These are phyloP conservation scores for Fusarium duplospermum DNA, from an alignment of 2,329 filamentous ascomycete genomes.

Conservation along the genomic window DNA sequence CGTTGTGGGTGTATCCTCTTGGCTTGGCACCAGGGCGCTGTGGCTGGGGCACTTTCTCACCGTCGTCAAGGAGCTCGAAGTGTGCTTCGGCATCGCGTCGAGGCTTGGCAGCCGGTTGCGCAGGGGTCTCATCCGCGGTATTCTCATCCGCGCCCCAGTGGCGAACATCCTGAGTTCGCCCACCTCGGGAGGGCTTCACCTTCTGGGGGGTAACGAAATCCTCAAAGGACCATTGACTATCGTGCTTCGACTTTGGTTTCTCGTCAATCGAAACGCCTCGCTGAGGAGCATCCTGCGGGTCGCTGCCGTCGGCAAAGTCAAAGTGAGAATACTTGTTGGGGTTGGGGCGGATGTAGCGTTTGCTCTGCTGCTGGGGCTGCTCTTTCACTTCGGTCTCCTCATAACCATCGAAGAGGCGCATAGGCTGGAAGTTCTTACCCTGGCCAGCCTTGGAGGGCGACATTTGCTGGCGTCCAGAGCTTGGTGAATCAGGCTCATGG, in stretches of 20 bases:
- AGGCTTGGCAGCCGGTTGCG: slow-evolving; percentile 70
- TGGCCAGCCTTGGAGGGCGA: slow-evolving; percentile 64
- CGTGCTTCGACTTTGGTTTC: slow-evolving; percentile 69
- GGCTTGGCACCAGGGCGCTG: slow-evolving; percentile 58
- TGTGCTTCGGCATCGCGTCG: slow-evolving; percentile 85
- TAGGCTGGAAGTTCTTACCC: slow-evolving; percentile 71
- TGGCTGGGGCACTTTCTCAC: slow-evolving; percentile 65
- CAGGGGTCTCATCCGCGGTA: slow-evolving; percentile 64
- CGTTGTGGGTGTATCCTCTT: slow-evolving; percentile 71
- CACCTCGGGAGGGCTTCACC: slow-evolving; percentile 67
- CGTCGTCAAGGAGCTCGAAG: slow-evolving; percentile 86
- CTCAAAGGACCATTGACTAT: slow-evolving; percentile 86
- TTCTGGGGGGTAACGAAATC: slow-evolving; percentile 90
- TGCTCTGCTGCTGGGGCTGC: slow-evolving; percentile 55
- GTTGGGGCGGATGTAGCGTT: slow-evolving; percentile 71
- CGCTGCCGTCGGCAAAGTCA: slow-evolving; percentile 77
- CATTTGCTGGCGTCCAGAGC: slow-evolving; percentile 60
- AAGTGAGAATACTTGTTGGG: slow-evolving; percentile 88
- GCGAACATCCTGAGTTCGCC: slow-evolving; percentile 75
- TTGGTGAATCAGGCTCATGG: slow-evolving; percentile 63
- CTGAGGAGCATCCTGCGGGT: slow-evolving; percentile 60
- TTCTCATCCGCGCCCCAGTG: slow-evolving; percentile 82
- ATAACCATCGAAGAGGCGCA: slow-evolving; percentile 71
- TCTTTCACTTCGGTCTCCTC: slow-evolving; percentile 57
- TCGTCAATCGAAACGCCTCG: slow-evolving; percentile 56